Conservation (phyloP, 2,329 filamentous ascomycete genomes). For the Sporothrix pallida region DNA sequence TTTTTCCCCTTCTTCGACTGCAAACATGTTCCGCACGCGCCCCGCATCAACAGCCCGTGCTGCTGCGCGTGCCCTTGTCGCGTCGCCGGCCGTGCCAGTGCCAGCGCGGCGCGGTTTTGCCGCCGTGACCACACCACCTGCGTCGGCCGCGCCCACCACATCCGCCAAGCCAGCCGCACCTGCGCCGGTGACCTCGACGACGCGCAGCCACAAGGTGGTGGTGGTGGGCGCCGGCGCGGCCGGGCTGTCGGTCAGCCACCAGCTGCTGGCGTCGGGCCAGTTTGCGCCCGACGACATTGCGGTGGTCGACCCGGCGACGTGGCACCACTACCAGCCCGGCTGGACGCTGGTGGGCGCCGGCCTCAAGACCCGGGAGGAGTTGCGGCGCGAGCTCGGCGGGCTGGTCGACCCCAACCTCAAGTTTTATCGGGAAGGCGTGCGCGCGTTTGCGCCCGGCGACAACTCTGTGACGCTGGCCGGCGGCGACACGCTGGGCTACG, state of each 20-base stretch:
- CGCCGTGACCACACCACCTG: not conserved
- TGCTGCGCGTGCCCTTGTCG: constrained; percentile 1
- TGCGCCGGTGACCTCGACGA: not conserved
- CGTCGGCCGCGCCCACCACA: not conserved
- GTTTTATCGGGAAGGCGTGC: constrained; percentile 62
- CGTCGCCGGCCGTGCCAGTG: not conserved
- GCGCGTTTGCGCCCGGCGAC: constrained; percentile 58
- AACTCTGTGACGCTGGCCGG: constrained; percentile 62
- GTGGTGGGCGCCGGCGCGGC: constrained; percentile 60
- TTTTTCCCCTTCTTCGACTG: not conserved
- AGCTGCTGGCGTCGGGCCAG: constrained; percentile 65
- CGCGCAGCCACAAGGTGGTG: constrained; percentile 34
- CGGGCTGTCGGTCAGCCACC: constrained; percentile 69
- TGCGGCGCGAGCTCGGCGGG: constrained; percentile 56
- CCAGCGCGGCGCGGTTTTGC: constrained; percentile 7
- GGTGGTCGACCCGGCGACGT: constrained; percentile 65
- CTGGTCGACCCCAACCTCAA: constrained; percentile 66
- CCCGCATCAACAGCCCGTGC: constrained; percentile 17
- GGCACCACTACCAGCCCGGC: constrained; percentile 72
- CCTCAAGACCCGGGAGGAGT: constrained; percentile 65
- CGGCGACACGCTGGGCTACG: constrained; percentile 64
- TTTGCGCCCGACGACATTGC: constrained; percentile 67
- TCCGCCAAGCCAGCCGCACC: not conserved
- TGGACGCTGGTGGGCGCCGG: constrained; percentile 73
- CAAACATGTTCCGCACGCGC: constrained; percentile 20